Base-by-base conservation (phyloP, 441 rosid genomes). In the Bocquillonia castaneifolia region DNA sequence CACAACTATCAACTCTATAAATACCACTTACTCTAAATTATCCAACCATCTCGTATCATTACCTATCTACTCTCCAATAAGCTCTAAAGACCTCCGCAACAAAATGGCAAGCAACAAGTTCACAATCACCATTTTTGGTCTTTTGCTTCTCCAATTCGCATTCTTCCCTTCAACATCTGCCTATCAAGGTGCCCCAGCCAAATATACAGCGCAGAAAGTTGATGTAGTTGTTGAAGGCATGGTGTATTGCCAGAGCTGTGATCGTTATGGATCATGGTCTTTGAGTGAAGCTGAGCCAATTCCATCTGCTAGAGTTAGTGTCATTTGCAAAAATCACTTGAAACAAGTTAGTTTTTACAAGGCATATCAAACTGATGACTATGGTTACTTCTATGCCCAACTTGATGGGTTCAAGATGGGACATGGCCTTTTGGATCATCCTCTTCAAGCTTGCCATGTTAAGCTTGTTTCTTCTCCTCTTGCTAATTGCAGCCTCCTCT, bases 181-280 rank as follows among this genome's bases (percentile, higher is more conserved):
- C 34, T 26, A 83, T 53, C 78, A 54, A 53, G 72, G 69, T 71
- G 32, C 45, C 60, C 74, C 78, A 31, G 28, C 72, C 57, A 68
- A 73, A 56, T 44, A 74, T 55, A 51, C 26, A 47, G 84, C 57
- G 39, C 83, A 79, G 77, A 72, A 72, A 59, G 77, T 69, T 37
- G 85, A 82, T 26, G 89, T 84, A 9, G 87, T 81, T 29, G 85
- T 93, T 18, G 97, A 89, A 79, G 98, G 97, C 45, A 80, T 81
- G 77, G 94, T 93, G 37, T 93, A 90, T 60, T 90, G 96, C 78
- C 98, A 93, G 72, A 74, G 88, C 74, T 90, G 97, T 68, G 79
- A 83, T 37, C 68, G 80, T 34, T 77, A 29, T 52, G 92, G 97
- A 17, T 76, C 94, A 25, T 86, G 98, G 97, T 88, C 91, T 10